Conservation (phyloP, 768 basidiomycete species). For the Agrocybe pediades region DNA sequence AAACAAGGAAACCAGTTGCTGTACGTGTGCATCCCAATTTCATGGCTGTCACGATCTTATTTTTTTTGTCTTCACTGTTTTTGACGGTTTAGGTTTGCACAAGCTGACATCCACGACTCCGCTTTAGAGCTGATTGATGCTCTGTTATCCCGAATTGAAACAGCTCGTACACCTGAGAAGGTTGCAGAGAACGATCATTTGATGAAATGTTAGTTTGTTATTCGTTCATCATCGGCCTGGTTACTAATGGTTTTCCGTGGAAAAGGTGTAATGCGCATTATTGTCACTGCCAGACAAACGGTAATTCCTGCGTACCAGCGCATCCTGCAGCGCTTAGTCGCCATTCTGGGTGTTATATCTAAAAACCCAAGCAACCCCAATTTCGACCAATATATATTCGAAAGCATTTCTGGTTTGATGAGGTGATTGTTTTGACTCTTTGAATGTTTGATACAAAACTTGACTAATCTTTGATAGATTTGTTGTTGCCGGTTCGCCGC, state of each 20-base stretch:
- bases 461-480: constrained; percentile 51
- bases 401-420: constrained; percentile 92
- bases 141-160: constrained; percentile 79
- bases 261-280: constrained; percentile 91
- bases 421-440: constrained; percentile 43
- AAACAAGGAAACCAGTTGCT: constrained; percentile 73
- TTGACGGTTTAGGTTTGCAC: constrained; percentile 64
- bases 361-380: constrained; percentile 97
- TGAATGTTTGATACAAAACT: constrained; percentile 7
- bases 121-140: constrained; percentile 74
- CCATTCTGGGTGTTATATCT: constrained; percentile 84
- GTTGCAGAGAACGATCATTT: constrained; percentile 96
- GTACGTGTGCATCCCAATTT: constrained; percentile 64
- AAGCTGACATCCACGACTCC: constrained; percentile 83
- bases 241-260: constrained; percentile 5
- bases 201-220: constrained; percentile 83
- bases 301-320: constrained; percentile 68
- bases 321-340: constrained; percentile 72
- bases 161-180: constrained; percentile 81
- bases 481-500: constrained; percentile 69
- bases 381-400: constrained; percentile 98
- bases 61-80: constrained; percentile 7
- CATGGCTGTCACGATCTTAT: too few relatives aligned
- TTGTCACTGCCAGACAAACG: constrained; percentile 83
- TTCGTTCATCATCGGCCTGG: neutral